Evolutionary conservation across 768 basidiomycete species (phyloP).

Genomic region (Mrakia blollopis): DNA sequence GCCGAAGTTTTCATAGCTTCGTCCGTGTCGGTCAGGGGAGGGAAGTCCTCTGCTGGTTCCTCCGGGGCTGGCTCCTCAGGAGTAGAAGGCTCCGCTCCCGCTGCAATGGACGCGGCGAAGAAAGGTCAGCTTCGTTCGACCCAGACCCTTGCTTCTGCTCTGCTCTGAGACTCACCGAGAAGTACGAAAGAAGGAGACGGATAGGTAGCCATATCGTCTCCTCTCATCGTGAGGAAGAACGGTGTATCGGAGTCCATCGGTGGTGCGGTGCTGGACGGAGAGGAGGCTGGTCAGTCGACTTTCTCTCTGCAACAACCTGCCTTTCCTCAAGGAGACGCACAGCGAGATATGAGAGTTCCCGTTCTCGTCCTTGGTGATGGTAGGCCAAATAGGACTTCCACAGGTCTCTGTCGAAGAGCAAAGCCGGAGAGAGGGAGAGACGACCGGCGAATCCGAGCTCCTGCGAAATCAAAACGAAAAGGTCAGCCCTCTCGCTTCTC

Average conservation of each 20-base stretch:
- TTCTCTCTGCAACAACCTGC: background rate
- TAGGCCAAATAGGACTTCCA: constrained; percentile 19
- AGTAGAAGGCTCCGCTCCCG: no score
- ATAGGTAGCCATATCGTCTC: constrained; percentile 18
- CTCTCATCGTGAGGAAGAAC: constrained; percentile 20
- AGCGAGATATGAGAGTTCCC: constrained; percentile 4
- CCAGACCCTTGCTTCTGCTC: no score
- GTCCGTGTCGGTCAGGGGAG: no score
- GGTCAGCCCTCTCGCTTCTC: no score
- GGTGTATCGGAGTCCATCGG: constrained; percentile 17
- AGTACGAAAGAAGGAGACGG: constrained; percentile 11
- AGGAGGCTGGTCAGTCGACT: background rate
- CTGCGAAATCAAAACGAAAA: background rate
- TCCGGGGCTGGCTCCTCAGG: no score
- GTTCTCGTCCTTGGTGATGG: background rate
- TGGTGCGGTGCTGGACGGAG: constrained; percentile 4
- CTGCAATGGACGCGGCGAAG: no score
- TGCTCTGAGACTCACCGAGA: background rate
- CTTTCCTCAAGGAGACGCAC: background rate
- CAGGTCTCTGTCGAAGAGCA: constrained; percentile 5
- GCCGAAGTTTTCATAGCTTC: no score
- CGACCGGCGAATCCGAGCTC: constrained; percentile 8
- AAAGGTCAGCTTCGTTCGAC: no score
- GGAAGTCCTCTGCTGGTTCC: no score
- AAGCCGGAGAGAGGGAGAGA: background rate